A percentile compares a stretch with the other conserved stretches of the same genome.
These are phyloP conservation scores for Adansonia rubrostipa DNA, from an alignment of 441 rosid genomes.

Conservation along the genomic window DNA sequence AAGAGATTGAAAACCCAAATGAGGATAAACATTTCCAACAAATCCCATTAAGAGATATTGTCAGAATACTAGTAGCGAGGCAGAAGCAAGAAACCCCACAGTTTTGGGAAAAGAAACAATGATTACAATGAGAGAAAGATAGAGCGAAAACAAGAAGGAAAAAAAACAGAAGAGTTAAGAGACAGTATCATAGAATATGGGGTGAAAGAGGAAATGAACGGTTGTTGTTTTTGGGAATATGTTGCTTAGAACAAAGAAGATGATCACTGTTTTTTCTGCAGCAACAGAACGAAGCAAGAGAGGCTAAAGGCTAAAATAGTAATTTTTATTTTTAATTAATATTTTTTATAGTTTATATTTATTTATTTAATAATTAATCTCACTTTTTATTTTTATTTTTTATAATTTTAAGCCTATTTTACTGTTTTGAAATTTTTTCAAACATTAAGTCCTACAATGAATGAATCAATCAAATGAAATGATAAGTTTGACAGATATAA, in stretches of 20 bases:
- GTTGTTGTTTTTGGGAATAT: constrained; percentile 12
- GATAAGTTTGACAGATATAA: not conserved
- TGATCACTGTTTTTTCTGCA: not conserved
- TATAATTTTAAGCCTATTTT: too few species aligned
- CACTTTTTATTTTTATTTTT: too few species aligned
- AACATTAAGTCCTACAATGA: not conserved
- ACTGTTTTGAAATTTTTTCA: too few species aligned
- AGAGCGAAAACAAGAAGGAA: constrained; percentile 30
- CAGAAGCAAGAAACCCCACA: constrained; percentile 20
- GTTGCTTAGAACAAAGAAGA: not conserved
- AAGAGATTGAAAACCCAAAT: constrained; percentile 24
- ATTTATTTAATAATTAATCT: too few species aligned
- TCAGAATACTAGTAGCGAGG: constrained; percentile 23
- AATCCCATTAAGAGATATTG: constrained; percentile 28
- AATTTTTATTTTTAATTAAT: too few species aligned
- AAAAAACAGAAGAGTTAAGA: constrained; percentile 28
- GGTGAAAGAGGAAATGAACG: constrained; percentile 16
- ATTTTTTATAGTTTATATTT: too few species aligned
- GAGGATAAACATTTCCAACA: constrained; percentile 23
- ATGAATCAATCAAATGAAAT: not conserved
- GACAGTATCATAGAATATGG: constrained; percentile 34
- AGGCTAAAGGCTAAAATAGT: not conserved
- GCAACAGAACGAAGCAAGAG: not conserved
- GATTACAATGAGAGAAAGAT: constrained; percentile 21
- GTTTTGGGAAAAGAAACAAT: constrained; percentile 18